Base-by-base conservation (phyloP, 352 stramenopile species). In the Globisporangium camurandrum region DNA sequence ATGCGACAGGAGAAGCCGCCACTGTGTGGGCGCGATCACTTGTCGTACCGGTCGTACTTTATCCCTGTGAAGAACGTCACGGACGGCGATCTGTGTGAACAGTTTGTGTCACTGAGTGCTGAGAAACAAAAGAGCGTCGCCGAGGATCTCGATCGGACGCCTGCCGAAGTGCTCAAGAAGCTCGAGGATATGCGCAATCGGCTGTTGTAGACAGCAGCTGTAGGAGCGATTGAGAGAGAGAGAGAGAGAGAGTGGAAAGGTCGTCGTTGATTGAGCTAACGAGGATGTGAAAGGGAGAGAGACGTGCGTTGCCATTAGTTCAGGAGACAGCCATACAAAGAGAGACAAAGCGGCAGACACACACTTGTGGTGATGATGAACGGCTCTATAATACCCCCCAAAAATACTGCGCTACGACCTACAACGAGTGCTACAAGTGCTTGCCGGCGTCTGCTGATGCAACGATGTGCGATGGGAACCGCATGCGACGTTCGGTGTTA, bases 11-110 rank as follows among this genome's bases (percentile, higher is more conserved):
- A 96, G 51, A 71, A 86, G 44, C 85, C 89, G 9, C 96, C 93
- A n/a, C 76, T 98, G 4, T 90, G 88, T 44, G 95, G 95, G 8
- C 85, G 97, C 41, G 97, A 99, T 64, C 96, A 99, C 57, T 68
- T 98, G 38, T 95, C 91, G 22, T 99, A 98, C 69, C 84, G 97
- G 16, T 98, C 93, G 56, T 98, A 97, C 62, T 99, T 97, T 69
- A 90, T 97, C 28, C 97, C 97, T 5, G 92, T 98, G 27, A 99
- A 99, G 75, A 97, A 98, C 61, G 86, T 99, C 22, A 92, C 98
- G 24, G 97, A 99, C 69, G 97, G 96, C 23, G 96, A 99, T 62
- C 69, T 99, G 14, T 99, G 96, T 65, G 95, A 98, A 60, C 88
- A 97, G 56, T 99, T 98, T 60, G 84, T 76, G 27, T 62, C 71